phyloP scores from a whole-genome alignment of 805 yeast species.

The Kazachstania africana region DNA sequence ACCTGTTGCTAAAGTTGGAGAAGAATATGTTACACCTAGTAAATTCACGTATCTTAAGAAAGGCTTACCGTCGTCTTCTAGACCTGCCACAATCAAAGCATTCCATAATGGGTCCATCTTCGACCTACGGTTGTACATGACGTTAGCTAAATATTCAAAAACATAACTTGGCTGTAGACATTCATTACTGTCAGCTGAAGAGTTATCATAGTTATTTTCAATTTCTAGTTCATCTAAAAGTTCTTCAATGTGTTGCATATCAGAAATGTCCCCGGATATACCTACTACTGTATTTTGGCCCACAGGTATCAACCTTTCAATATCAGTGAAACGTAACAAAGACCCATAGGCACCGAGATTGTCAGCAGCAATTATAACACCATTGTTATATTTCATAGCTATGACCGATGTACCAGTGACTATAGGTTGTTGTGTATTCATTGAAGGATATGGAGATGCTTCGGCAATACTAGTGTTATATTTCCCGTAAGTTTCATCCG shows the following conservation, averaged over 20 bases:
- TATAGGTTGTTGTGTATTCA: conserved; percentile 88
- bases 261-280: conserved; percentile 87
- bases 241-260: conserved; percentile 73
- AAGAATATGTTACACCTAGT: conserved; percentile 79
- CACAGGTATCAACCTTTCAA: conserved; percentile 75
- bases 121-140: conserved; percentile 76
- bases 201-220: conserved; percentile 66
- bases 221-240: conserved; percentile 67
- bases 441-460: conserved; percentile 54
- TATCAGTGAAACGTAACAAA: conserved; percentile 69
- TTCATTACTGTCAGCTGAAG: conserved; percentile 36
- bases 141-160: conserved; percentile 74
- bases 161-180: conserved; percentile 73
- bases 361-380: conserved; percentile 92
- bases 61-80: conserved; percentile 50
- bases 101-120: conserved; percentile 97
- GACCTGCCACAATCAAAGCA: conserved; percentile 83
- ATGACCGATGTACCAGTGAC: conserved; percentile 95
- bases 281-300: conserved; percentile 87
- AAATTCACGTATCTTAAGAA: conserved; percentile 80
- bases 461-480: conserved; percentile 68
- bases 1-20: conserved; percentile 90
- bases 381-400: conserved; percentile 80
- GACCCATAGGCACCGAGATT: conserved; percentile 91
- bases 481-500: conserved; percentile 66